phyloP scores from a whole-genome alignment of 78 protist species.

The Tieghemostelium lacteum region DNA sequence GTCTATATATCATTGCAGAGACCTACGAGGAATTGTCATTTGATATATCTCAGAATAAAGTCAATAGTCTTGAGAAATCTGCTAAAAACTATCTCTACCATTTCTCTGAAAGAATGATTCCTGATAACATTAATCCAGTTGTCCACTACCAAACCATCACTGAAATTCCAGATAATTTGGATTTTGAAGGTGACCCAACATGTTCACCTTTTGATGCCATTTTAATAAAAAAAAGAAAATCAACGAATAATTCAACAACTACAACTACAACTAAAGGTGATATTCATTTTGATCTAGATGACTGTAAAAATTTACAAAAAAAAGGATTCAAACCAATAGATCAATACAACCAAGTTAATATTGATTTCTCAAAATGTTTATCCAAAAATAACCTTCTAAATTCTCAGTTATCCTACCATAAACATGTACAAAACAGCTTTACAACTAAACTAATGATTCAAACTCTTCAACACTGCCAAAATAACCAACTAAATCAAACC shows the following conservation, averaged over 20 bases:
- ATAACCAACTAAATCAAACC: background rate
- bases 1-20: slow-evolving; percentile 54
- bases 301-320: slow-evolving; percentile 4
- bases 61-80: background rate
- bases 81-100: background rate
- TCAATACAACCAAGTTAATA: background rate
- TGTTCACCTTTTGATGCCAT: background rate
- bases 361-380: background rate
- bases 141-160: background rate
- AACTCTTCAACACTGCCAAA: background rate
- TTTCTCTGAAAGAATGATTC: slow-evolving; percentile 1
- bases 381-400: background rate
- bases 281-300: slow-evolving; percentile 7
- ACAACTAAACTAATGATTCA: background rate
- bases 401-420: background rate
- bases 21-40: slow-evolving; percentile 65
- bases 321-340: background rate
- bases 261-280: background rate
- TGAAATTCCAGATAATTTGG: background rate
- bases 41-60: background rate
- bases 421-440: background rate
- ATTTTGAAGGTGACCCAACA: background rate
- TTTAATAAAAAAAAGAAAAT: background rate
- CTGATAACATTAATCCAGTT: background rate
- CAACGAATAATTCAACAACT: background rate